Evolutionary conservation across 2,329 filamentous ascomycete species (phyloP).

Genomic region (Monilinia fructicola): DNA sequence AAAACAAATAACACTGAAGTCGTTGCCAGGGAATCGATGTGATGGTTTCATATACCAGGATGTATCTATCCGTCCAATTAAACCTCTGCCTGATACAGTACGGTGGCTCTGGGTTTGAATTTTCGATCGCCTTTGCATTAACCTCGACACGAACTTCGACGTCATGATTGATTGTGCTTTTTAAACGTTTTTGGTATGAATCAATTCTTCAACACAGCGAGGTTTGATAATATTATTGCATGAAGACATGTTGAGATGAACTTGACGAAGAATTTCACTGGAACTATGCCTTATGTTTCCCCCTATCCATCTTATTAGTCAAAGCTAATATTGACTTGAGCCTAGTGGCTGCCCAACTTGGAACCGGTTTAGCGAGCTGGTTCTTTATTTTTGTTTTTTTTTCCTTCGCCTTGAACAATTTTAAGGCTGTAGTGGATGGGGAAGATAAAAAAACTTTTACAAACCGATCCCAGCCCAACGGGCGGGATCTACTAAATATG

Average conservation of each 20-base stretch:
- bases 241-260: neutral
- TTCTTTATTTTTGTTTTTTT: neutral
- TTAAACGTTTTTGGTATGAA: neutral
- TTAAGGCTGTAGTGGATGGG: conserved; percentile 12
- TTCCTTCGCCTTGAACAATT: neutral
- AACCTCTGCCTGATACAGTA: neutral
- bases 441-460: neutral
- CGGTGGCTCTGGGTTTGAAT: too few species aligned
- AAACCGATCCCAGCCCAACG: neutral
- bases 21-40: conserved; percentile 4
- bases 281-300: neutral
- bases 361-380: neutral
- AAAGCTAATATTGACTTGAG: neutral
- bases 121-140: conserved; percentile 1
- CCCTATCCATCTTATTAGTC: neutral
- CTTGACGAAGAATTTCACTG: neutral
- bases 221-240: conserved; percentile 4
- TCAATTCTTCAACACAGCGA: neutral
- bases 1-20: neutral
- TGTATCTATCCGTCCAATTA: conserved; percentile 14
- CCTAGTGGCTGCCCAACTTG: neutral
- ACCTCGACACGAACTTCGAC: neutral
- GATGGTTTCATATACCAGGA: neutral
- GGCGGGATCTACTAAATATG: neutral
- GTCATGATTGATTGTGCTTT: conserved; percentile 2